Evolutionary conservation across 805 yeast genomes (phyloP), one percentile per base, ranked within the genome.

Genomic region (Candida sanyiensis): DNA sequence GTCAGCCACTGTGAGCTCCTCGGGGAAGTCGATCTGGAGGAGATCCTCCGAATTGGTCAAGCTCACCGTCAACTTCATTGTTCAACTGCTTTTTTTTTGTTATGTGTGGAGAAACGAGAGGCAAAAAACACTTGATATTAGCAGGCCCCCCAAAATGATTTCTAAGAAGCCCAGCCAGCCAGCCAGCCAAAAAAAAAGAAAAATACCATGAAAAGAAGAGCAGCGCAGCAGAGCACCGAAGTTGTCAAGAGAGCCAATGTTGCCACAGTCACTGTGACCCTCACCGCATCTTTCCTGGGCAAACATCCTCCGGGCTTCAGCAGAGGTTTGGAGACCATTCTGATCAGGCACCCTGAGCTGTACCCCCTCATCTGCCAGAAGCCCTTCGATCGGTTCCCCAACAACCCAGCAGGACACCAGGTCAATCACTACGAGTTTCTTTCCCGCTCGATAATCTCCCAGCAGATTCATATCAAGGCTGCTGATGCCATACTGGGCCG

Each of bases 391-490:
- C 40, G 52, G 5, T 67, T 62, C 36, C 39, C 48, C 6, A 43
- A 29, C 8, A 43, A 17, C 5, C 32, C 34, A 18, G 46, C 48
- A 11, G 25, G 34, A 3, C 22, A 32, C 7, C 38, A 49, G 7
- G 23, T 51, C 13, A 61, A 56, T 35, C 68, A 70, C 37, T 73
- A 69, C 44, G 58, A 59, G 17, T 61, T 64, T 15, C 53, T 76
- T 7, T 66, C 66, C 2, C 58, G 66, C 30, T 68, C 75, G 5
- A 73, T 84, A 3, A 72, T 83, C 3, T 70, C 82, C 0, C 93
- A 84, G 56, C 93, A 83, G 54, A 74, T 84, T 9, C 77, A 84
- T 46, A 95, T 95, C 1, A 70, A 75, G 1, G 94, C 96, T 1
- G 96, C 96, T 0, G 57, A 52, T 8, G 70, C 88, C 1, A 83